phyloP scores from a whole-genome alignment of 1,284 basidiomycete species.

The Malassezia furfur region DNA sequence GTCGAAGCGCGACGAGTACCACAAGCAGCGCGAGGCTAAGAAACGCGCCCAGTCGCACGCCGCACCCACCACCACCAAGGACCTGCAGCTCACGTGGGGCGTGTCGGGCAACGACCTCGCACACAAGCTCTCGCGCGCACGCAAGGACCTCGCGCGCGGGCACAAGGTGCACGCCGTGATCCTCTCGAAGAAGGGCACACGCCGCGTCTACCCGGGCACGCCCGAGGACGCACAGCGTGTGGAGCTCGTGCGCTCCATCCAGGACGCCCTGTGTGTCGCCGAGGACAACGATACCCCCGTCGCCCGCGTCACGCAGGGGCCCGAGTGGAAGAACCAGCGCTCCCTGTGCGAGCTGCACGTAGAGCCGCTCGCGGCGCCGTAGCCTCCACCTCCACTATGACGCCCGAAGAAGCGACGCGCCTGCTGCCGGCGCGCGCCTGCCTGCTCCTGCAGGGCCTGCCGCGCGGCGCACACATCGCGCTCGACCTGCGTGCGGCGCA shows the following conservation, averaged over 20 bases:
- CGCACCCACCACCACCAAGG: constrained; percentile 18
- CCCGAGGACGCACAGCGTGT: constrained; percentile 4
- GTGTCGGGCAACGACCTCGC: constrained; percentile 29
- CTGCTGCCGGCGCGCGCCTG: neutral
- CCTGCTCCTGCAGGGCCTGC: constrained; percentile 4
- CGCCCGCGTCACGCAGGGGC: constrained; percentile 4
- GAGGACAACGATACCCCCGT: neutral
- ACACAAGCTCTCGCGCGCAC: constrained; percentile 29
- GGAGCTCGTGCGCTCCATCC: neutral
- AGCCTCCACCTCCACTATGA: constrained; percentile 7
- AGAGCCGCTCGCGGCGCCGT: neutral
- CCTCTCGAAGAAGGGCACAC: constrained; percentile 18
- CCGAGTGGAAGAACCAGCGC: constrained; percentile 10
- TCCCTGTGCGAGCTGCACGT: constrained; percentile 5
- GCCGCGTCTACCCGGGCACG: constrained; percentile 10
- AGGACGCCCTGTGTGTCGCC: neutral
- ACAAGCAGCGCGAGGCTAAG: constrained; percentile 25
- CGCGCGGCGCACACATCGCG: constrained; percentile 6
- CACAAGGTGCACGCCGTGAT: constrained; percentile 12
- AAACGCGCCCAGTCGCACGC: neutral
- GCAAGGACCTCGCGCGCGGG: constrained; percentile 22
- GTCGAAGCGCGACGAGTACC: constrained; percentile 48
- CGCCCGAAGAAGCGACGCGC: neutral
- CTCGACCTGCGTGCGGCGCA: constrained; percentile 3
- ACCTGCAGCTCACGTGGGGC: constrained; percentile 34